Conservation (phyloP, 2,329 filamentous ascomycete species). For the Aureobasidium uvarum region DNA sequence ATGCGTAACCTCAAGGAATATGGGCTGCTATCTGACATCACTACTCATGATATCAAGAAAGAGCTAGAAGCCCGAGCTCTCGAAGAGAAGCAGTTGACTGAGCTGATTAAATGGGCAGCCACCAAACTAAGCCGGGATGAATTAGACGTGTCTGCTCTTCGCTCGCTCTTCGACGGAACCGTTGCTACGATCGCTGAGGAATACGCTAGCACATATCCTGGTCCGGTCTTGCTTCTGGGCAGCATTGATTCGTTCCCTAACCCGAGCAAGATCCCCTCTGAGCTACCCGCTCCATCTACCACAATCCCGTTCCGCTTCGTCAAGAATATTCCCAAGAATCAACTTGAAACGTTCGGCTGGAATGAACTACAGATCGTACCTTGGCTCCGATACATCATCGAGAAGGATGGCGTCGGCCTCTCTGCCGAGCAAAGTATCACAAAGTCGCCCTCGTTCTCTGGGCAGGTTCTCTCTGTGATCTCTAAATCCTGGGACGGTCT, state of each 20-base stretch:
- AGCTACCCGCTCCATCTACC: conserved; percentile 73
- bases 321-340: conserved; percentile 61
- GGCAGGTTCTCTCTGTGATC: conserved; percentile 71
- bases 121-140: conserved; percentile 69
- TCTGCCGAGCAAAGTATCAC: conserved; percentile 67
- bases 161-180: conserved; percentile 72
- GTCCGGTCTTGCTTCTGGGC: conserved; percentile 73
- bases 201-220: conserved; percentile 55
- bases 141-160: conserved; percentile 66
- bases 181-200: conserved; percentile 63
- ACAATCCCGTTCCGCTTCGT: conserved; percentile 87
- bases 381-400: conserved; percentile 81
- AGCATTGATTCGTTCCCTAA: conserved; percentile 73
- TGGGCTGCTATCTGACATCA: conserved; percentile 83
- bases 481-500: conserved; percentile 91
- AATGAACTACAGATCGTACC: conserved; percentile 76
- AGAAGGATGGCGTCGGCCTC: conserved; percentile 60
- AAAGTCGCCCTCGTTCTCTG: conserved; percentile 68
- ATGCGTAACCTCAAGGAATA: conserved; percentile 78
- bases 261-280: conserved; percentile 74
- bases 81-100: conserved; percentile 70
- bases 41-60: conserved; percentile 76
- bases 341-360: conserved; percentile 83
- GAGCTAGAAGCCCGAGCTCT: conserved; percentile 82
- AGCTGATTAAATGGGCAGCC: conserved; percentile 82